Conservation (phyloP, 176 grass and related monocot species). For the Microstegium vimineum region DNA sequence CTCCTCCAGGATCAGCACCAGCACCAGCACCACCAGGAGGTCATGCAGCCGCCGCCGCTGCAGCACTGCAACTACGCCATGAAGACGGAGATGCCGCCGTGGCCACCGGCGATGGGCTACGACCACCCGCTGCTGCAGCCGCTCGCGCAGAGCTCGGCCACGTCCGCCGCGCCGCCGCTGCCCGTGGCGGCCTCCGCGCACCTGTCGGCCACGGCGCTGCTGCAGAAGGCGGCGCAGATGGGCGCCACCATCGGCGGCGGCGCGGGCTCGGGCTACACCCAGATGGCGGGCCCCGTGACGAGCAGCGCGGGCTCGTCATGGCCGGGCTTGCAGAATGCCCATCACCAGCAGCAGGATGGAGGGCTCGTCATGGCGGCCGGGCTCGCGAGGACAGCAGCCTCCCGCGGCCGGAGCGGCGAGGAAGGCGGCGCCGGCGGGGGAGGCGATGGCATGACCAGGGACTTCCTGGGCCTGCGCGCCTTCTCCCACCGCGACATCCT, state of each 20-base stretch:
- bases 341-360: constrained; percentile 22
- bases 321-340: constrained; percentile 18
- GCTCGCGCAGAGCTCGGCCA: constrained; percentile 21
- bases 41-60: constrained; percentile 24
- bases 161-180: constrained; percentile 23
- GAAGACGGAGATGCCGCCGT: constrained; percentile 53
- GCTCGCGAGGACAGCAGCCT: constrained; percentile 2
- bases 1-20: constrained; percentile 15
- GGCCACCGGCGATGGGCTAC: constrained; percentile 36
- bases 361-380: neutral
- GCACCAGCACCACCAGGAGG: constrained; percentile 29
- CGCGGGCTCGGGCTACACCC: constrained; percentile 31
- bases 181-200: constrained; percentile 39
- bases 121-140: constrained; percentile 30
- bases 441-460: constrained; percentile 65
- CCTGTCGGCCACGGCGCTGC: constrained; percentile 90
- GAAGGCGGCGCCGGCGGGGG: neutral
- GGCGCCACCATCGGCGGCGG: constrained; percentile 68
- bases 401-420: constrained; percentile 32
- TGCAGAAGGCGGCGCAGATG: constrained; percentile 97
- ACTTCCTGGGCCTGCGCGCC: constrained; percentile 84
- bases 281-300: constrained; percentile 43
- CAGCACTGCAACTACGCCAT: constrained; percentile 41
- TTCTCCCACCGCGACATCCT: constrained; percentile 75
- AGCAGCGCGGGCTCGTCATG: too few relatives aligned